Percentiles rank a stretch among this genome's conserved stretches.
phyloP scores from a whole-genome alignment of 2,329 filamentous ascomycete species.

The Monosporascus sp. region DNA sequence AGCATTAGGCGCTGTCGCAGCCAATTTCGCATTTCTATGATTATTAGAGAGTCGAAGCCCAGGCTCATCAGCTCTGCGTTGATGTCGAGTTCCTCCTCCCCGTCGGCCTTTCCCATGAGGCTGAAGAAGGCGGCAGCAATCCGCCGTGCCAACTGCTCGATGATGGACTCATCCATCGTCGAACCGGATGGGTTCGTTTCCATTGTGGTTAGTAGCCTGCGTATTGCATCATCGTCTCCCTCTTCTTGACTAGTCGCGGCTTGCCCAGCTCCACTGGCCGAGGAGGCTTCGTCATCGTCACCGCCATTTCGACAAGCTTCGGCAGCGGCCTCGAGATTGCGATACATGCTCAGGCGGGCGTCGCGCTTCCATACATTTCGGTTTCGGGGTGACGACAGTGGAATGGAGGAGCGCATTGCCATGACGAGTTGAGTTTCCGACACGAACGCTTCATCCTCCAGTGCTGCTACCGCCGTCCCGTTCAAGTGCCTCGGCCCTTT shows the following conservation, averaged over 20 bases:
- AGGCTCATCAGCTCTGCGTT: background rate
- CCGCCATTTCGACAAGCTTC: background rate
- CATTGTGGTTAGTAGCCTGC: no score
- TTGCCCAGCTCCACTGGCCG: background rate
- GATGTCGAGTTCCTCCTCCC: background rate
- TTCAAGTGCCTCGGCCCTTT: no score
- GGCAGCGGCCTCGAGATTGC: background rate
- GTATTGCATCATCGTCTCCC: no score
- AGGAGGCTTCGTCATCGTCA: no score
- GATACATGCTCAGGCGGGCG: background rate
- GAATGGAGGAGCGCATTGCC: background rate
- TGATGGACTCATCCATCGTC: background rate
- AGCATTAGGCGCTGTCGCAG: slow-evolving; percentile 18
- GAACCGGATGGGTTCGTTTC: no score
- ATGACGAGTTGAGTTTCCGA: background rate
- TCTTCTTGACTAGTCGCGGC: background rate
- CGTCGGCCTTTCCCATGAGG: background rate
- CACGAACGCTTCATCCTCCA: background rate
- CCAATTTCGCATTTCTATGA: slow-evolving; percentile 8
- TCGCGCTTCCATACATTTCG: background rate
- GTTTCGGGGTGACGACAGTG: background rate
- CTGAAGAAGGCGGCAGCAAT: background rate
- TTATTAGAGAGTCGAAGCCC: slow-evolving; percentile 3
- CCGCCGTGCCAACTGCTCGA: background rate
- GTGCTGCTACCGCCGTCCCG: background rate